phyloP scores from a whole-genome alignment of 2,329 filamentous ascomycete species.

The Periconia digitata region DNA sequence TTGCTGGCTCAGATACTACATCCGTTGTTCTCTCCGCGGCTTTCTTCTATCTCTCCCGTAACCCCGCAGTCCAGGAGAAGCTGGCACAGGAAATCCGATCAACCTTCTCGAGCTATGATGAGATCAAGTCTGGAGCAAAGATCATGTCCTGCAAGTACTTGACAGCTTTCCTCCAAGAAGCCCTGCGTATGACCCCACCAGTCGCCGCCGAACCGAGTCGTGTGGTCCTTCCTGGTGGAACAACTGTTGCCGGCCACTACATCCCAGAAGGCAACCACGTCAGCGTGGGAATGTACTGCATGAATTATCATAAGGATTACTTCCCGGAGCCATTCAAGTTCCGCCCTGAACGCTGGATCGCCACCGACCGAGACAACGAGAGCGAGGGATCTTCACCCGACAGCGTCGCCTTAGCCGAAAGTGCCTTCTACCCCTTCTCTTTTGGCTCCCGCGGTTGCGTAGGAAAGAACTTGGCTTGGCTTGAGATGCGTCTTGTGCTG shows the following conservation, averaged over 20 bases:
- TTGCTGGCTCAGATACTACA: constrained; percentile 28
- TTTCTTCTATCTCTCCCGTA: constrained; percentile 23
- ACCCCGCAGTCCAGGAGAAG: constrained; percentile 16
- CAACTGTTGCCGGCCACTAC: constrained; percentile 19
- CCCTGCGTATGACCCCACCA: constrained; percentile 24
- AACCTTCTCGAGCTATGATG: constrained; percentile 18
- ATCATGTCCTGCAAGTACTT: constrained; percentile 24
- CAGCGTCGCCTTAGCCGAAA: constrained; percentile 14
- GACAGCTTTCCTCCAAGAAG: constrained; percentile 23
- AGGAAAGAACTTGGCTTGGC: constrained; percentile 34
- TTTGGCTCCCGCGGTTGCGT: constrained; percentile 30
- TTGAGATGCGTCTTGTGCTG: constrained; percentile 28
- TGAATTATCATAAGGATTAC: constrained; percentile 17
- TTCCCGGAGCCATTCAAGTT: constrained; percentile 25
- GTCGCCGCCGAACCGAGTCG: constrained; percentile 21
- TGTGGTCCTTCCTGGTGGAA: constrained; percentile 23
- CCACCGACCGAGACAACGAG: constrained; percentile 10
- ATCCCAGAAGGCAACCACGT: constrained; percentile 19
- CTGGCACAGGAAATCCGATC: constrained; percentile 19
- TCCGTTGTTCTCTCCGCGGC: constrained; percentile 18
- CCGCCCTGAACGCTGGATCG: constrained; percentile 30
- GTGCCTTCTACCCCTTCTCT: constrained; percentile 26
- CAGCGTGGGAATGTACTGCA: constrained; percentile 16
- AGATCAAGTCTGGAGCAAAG: constrained; percentile 20
- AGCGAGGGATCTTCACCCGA: constrained; percentile 3